Base-by-base conservation (phyloP, 2,329 filamentous ascomycete genomes). In the Gliomastix tumulicola region DNA sequence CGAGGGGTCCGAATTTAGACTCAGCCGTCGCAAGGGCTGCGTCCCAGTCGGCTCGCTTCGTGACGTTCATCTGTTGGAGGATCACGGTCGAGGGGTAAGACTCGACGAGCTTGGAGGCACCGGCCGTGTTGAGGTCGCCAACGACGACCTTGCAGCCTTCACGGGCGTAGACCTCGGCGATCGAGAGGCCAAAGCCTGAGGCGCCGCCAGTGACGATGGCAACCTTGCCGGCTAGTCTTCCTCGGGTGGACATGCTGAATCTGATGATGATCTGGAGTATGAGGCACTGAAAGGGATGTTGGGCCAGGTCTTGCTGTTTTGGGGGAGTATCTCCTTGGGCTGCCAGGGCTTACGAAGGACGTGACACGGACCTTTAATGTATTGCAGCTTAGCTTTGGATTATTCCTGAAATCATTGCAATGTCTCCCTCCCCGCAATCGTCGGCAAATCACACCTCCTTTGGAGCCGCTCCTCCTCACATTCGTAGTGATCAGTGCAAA, bases 121-220 rank as follows among this genome's bases (percentile, higher is more conserved):
- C 81, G 3, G 76, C 74, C 21, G 66, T 71, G 5, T 82, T 85
- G 47, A 88, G 82, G 52, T 90, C 85, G 42, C 78, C 74, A 72
- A 90, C 78, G 40, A 90, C 62, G 38, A 90, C 76, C 41, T 73
- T 79, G 50, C 83, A 85, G 41, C 84, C 85, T 63, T 90, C 84
- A 39, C 79, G 78, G 34, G 76, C 77, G 54, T 90, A 88, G 36
- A 89, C 78, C 44, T 89, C 84, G 36, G 73, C 74, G 4, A 84
- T 89, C 63, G 89, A 84, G 20, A 89, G 78, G 43, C 85, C 85
- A 49, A 89, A 89, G 49, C 85, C 85, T 49, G 84, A 84, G 47
- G 25, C 27, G 13, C 15, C 21, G 16, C 7, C 83, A 32, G 83
- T 88, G 57, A 88, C 71, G 49, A 88, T 53, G 49, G 65, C 62